These are phyloP conservation scores for Oxyria digyna DNA, from an alignment of 148 eudicot species.

Conservation along the genomic window DNA sequence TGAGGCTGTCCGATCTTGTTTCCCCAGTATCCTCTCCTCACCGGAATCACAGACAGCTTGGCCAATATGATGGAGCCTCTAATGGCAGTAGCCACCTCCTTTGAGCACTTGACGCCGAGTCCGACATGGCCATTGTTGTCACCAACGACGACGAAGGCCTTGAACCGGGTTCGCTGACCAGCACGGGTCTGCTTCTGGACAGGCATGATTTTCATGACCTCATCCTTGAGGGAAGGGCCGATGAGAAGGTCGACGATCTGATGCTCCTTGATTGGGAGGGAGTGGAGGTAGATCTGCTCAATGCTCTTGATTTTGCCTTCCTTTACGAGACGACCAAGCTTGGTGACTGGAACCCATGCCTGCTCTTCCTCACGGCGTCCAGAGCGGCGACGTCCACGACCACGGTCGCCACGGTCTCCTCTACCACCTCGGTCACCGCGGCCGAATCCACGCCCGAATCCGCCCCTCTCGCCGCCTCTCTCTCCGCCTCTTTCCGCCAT, in stretches of 20 bases:
- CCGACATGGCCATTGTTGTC: slow-evolving; percentile 72
- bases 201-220: slow-evolving; percentile 91
- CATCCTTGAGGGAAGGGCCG: slow-evolving; percentile 53
- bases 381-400: slow-evolving; percentile 51
- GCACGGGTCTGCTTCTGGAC: slow-evolving; percentile 91
- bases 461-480: too few relatives aligned
- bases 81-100: slow-evolving; percentile 81
- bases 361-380: slow-evolving; percentile 51
- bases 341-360: slow-evolving; percentile 69
- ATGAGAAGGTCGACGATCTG: slow-evolving; percentile 52
- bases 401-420: slow-evolving; percentile 19
- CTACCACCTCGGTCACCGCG: background rate
- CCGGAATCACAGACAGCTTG: slow-evolving; percentile 66
- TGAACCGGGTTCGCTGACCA: slow-evolving; percentile 76
- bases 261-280: slow-evolving; percentile 71
- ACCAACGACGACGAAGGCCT: slow-evolving; percentile 82
- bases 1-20: slow-evolving; percentile 83
- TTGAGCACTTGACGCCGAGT: slow-evolving; percentile 69
- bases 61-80: slow-evolving; percentile 71
- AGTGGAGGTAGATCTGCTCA: slow-evolving; percentile 79
- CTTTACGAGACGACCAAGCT: slow-evolving; percentile 54
- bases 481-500: too few relatives aligned
- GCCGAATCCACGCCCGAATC: too few relatives aligned
- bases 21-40: slow-evolving; percentile 84
- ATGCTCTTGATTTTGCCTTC: slow-evolving; percentile 37